Base-by-base conservation (phyloP, 495 filamentous ascomycete genomes). In the Recurvomyces mirabilis region DNA sequence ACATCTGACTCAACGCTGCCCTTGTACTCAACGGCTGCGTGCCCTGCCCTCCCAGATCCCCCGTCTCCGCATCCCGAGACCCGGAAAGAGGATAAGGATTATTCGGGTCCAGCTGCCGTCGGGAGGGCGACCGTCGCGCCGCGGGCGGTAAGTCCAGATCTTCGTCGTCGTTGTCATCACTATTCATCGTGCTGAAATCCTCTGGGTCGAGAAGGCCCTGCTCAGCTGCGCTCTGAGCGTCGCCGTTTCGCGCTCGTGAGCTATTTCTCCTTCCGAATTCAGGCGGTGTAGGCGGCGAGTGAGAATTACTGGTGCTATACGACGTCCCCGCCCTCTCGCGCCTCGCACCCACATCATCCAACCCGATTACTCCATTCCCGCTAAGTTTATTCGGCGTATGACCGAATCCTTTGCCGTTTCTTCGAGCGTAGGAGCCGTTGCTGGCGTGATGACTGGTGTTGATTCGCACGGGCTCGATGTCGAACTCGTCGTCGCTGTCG, bases 401-500 rank as follows among this genome's bases (percentile, higher is more conserved):
- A 23, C 86, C 88, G 30, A 87, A 68, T 5, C 71, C 83, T 28
- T 73, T 75, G 28, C 68, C 71, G 29, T 65, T 33, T 71, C 79
- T 46, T 76, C 74, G 47, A 73, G 74, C 61, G 59, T 84, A 91
- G 6, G 80, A 79, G 5, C 77, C 81, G n/a, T n/a, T n/a, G n/a
- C n/a, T n/a, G n/a, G n/a, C n/a, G n/a, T n/a, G n/a, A n/a, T n/a
- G n/a, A n/a, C n/a, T n/a, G 17, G 78, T 78, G 22, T 72, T 67
- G 19, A 29, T 38, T 3, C 25, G 45, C 43, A 86, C 75, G 29
- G 84, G 77, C 60, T 98, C 91, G 43, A 94, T 98, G 57, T 98
- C 91, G 53, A 98, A 98, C 57, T 98, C 91, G 60, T 98, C 91
- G 57, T 98, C 91, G 5, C 83, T 93, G 55, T 98, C 91, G 26